Conservation (phyloP, 202 grass and related monocot genomes). For the Cymbopogon flexuosus region DNA sequence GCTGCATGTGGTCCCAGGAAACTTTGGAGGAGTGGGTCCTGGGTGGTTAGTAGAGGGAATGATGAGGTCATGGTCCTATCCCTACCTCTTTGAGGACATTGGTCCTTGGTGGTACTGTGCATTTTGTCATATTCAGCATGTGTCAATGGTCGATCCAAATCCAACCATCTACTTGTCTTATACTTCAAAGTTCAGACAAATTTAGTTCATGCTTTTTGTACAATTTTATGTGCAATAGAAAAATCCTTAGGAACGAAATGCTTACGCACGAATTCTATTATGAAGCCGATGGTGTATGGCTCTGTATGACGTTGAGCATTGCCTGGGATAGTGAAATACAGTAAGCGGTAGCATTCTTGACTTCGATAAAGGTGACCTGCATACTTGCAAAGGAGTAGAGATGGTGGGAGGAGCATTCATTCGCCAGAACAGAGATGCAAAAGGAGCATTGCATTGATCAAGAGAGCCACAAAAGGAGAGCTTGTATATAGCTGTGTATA, state of each 20-base stretch:
- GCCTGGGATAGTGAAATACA: not conserved
- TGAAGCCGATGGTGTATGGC: not conserved
- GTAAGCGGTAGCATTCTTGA: not conserved
- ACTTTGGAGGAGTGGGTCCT: conserved; percentile 1
- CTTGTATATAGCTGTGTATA: not conserved
- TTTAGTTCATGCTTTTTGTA: not conserved
- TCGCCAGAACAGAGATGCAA: too few species aligned
- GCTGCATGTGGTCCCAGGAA: not conserved
- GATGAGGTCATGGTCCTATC: conserved; percentile 16
- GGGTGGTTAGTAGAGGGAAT: not conserved
- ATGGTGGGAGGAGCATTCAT: not conserved
- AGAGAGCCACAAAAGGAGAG: not conserved
- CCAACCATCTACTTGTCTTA: not conserved
- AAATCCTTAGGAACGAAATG: not conserved
- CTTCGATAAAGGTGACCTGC: not conserved
- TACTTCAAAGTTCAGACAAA: not conserved
- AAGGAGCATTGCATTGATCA: too few species aligned
- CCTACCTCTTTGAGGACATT: not conserved
- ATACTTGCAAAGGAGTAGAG: not conserved
- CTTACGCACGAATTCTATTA: not conserved
- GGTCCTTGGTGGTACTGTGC: not conserved
- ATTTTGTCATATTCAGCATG: conserved; percentile 15
- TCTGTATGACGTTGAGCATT: not conserved
- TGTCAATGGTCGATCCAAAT: not conserved
- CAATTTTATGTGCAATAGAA: not conserved